Evolutionary conservation across 1,284 basidiomycete species (phyloP).

Genomic region (Moesziomyces sp.): DNA sequence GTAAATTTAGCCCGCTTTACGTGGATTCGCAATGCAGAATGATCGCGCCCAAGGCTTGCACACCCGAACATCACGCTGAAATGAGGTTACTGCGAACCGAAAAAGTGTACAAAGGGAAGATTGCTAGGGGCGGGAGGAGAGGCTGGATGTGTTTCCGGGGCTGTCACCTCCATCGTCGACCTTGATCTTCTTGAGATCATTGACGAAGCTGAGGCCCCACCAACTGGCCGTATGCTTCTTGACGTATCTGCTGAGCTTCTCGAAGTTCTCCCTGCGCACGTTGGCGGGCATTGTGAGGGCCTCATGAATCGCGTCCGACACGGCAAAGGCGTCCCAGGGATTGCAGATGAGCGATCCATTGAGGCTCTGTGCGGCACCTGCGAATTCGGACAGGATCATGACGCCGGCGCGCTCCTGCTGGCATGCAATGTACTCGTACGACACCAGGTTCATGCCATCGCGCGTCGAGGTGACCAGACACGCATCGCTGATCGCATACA

Average conservation of each 20-base stretch:
- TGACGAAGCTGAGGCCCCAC: slow-evolving; percentile 65
- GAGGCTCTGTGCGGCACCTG: slow-evolving; percentile 86
- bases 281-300: slow-evolving; percentile 88
- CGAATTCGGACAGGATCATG: slow-evolving; percentile 98
- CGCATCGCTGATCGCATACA: slow-evolving; percentile 95
- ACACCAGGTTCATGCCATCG: slow-evolving; percentile 99
- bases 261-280: slow-evolving; percentile 86
- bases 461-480: slow-evolving; percentile 94
- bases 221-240: slow-evolving; percentile 66
- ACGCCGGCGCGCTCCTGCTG: slow-evolving; percentile 91
- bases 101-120: background rate
- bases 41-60: no score
- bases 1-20: no score
- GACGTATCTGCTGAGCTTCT: slow-evolving; percentile 83
- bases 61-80: no score
- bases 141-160: slow-evolving; percentile 20
- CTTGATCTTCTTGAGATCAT: slow-evolving; percentile 53
- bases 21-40: no score
- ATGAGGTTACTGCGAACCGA: background rate
- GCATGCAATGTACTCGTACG: slow-evolving; percentile 97
- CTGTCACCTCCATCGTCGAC: slow-evolving; percentile 36
- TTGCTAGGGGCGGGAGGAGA: slow-evolving; percentile 11
- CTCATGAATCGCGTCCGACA: slow-evolving; percentile 93
- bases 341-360: slow-evolving; percentile 67
- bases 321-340: slow-evolving; percentile 77